A percentile compares a stretch with the other conserved stretches of the same genome.
Evolutionary conservation across 371 early-diverging fungal species (phyloP).

Genomic region (Haplosporangium sp.): DNA sequence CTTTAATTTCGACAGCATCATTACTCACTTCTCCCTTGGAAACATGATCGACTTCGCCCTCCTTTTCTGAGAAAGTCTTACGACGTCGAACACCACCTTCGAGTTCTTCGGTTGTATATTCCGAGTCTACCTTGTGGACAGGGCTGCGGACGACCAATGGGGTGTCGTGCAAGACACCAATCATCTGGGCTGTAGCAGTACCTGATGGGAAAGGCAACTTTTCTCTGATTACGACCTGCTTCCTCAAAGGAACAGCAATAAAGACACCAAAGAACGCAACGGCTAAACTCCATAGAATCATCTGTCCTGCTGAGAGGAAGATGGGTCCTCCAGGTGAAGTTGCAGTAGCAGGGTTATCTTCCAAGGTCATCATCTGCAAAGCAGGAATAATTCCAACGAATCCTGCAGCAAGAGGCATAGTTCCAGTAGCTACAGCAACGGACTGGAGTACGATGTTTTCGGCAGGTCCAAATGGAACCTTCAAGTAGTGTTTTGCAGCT

Average conservation of each 20-base stretch:
- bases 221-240: conserved; percentile 82
- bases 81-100: too few relatives aligned
- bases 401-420: conserved; percentile 88
- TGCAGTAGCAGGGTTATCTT: conserved; percentile 28
- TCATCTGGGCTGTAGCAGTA: conserved; percentile 91
- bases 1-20: conserved; percentile 22
- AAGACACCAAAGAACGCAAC: conserved; percentile 92
- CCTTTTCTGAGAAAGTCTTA: neutral
- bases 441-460: conserved; percentile 91
- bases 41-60: too few relatives aligned
- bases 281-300: conserved; percentile 83
- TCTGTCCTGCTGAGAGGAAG: conserved; percentile 18
- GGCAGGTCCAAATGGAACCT: conserved; percentile 73
- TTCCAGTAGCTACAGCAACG: conserved; percentile 85
- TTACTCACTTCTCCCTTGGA: too few relatives aligned
- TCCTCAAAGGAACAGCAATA: conserved; percentile 87
- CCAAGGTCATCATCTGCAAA: conserved; percentile 65
- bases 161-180: conserved; percentile 77
- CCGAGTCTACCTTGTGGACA: too few relatives aligned
- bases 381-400: conserved; percentile 87
- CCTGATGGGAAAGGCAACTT: conserved; percentile 89
- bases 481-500: conserved; percentile 62
- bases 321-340: conserved; percentile 16
- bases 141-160: conserved; percentile 18
- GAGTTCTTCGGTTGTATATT: too few relatives aligned